Evolutionary conservation across 108 stramenopile genomes (phyloP).

Genomic region (Cylindrotheca fusiformis): DNA sequence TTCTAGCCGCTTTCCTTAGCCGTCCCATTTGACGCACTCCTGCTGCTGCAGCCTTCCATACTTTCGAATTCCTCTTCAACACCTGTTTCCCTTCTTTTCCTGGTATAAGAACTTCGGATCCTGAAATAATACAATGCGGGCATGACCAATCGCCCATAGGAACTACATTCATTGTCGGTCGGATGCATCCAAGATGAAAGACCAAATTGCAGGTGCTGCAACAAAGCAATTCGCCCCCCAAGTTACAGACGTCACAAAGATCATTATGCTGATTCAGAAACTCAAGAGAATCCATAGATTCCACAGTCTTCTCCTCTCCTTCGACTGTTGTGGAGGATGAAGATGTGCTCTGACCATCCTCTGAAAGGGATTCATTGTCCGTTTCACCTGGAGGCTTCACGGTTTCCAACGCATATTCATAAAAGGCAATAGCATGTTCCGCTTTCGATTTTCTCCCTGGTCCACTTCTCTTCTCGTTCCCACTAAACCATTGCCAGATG

Average conservation of each 20-base stretch:
- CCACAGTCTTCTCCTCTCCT: conserved; percentile 12
- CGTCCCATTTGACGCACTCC: conserved; percentile 76
- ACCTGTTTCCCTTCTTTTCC: conserved; percentile 25
- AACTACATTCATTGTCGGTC: conserved; percentile 55
- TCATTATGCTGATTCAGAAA: conserved; percentile 88
- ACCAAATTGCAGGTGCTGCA: conserved; percentile 92
- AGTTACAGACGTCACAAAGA: conserved; percentile 85
- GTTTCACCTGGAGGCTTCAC: conserved; percentile 17
- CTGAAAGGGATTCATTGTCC: conserved; percentile 18
- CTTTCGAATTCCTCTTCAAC: conserved; percentile 59
- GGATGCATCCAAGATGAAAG: conserved; percentile 88
- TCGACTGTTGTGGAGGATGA: neutral
- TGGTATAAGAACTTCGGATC: conserved; percentile 1
- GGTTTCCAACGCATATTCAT: conserved; percentile 42
- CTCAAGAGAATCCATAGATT: conserved; percentile 57
- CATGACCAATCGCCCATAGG: conserved; percentile 78
- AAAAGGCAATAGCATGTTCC: conserved; percentile 62
- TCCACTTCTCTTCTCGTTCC: conserved; percentile 31
- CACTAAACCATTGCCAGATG: conserved; percentile 1
- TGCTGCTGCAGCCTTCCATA: conserved; percentile 49
- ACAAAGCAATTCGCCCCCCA: conserved; percentile 67
- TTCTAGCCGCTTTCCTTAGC: conserved; percentile 22
- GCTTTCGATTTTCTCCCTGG: conserved; percentile 56
- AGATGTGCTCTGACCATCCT: conserved; percentile 13
- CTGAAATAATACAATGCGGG: conserved; percentile 65